phyloP scores from a whole-genome alignment of 305 asterid genomes.

The Fraxinus dipetala region DNA sequence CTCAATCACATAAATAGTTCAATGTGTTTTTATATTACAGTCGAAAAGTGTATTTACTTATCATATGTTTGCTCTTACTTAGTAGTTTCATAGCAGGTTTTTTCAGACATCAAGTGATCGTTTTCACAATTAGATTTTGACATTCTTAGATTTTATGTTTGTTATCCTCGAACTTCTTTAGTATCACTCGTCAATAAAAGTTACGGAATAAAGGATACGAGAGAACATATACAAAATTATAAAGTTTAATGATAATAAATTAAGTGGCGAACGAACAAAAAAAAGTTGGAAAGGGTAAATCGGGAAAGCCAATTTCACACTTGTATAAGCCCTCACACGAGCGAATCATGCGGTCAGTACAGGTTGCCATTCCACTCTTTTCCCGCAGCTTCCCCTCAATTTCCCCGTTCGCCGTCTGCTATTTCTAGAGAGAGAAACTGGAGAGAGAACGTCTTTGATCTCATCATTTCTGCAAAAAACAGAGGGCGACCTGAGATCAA shows the following conservation, averaged over 20 bases:
- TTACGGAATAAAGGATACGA: not conserved
- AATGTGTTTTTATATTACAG: not conserved
- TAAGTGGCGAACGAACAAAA: not conserved
- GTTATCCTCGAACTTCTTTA: not conserved
- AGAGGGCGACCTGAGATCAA: slow-evolving; percentile 38
- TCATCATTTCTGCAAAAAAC: not conserved
- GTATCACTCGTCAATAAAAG: not conserved
- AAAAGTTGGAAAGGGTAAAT: not conserved
- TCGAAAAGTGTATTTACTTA: not conserved
- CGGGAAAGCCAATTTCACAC: not conserved
- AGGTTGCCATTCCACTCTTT: not conserved
- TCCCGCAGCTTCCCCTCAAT: not conserved
- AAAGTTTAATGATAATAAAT: not conserved
- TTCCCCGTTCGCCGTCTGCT: not conserved
- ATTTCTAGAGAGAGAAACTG: not conserved
- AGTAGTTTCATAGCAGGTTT: not conserved
- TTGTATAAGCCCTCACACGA: not conserved
- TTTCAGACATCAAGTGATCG: rapidly evolving
- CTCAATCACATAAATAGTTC: not conserved
- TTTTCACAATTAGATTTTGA: not conserved
- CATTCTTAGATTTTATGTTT: not conserved
- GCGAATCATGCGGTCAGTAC: not conserved
- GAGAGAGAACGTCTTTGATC: not conserved
- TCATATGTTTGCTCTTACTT: not conserved
- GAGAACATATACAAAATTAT: not conserved